Base-by-base conservation (phyloP, 371 early-diverging fungal species). In the Mucor plumbeus region DNA sequence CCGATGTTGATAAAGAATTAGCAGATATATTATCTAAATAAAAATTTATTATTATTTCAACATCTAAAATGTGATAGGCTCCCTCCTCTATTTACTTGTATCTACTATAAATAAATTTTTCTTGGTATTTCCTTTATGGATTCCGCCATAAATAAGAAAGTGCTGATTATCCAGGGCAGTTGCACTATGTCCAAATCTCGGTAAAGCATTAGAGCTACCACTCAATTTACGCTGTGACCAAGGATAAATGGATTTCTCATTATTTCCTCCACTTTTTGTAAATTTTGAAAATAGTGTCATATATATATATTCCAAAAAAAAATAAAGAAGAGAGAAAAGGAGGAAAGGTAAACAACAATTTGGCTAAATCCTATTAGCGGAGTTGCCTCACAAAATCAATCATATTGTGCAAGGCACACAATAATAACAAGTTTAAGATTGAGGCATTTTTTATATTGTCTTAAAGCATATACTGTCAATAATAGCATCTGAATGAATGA, bases 121-220 rank as follows among this genome's bases (percentile, higher is more conserved):
- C 38, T 77, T 82, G 2, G 70, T 65, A 0, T 66, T 66, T 7
- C 72, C 74, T 57, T 70, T 75, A 50, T 74, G 68, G 15, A 77
- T 47, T 9, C 88, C 88, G 39, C 86, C 85, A 75, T 76, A 85
- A 39, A 84, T 47, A 54, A 78, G 75, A 57, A 87, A 75, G 35
- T 81, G 79, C 15, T 72, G 69, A 15, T 79, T 79, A 17, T 83
- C 77, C 10, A 82, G 75, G 19, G 71, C 66, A 7, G 80, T 74
- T 6, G 85, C 79, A 17, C 81, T 70, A 69, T 87, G 88, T 5
- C 84, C 85, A 59, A 80, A 75, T 17, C 88, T 78, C 35, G 88
- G 78, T 47, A 83, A 44, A 5, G 65, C 70, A 62, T 64, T 54
- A 41, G 41, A 36, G 26, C 60, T 73, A 14, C 73, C 70, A 53